Percentiles rank a stretch among this genome's conserved stretches.
phyloP scores from a whole-genome alignment of 1,139 yeast genomes.

The Protomyces macrosporus region DNA sequence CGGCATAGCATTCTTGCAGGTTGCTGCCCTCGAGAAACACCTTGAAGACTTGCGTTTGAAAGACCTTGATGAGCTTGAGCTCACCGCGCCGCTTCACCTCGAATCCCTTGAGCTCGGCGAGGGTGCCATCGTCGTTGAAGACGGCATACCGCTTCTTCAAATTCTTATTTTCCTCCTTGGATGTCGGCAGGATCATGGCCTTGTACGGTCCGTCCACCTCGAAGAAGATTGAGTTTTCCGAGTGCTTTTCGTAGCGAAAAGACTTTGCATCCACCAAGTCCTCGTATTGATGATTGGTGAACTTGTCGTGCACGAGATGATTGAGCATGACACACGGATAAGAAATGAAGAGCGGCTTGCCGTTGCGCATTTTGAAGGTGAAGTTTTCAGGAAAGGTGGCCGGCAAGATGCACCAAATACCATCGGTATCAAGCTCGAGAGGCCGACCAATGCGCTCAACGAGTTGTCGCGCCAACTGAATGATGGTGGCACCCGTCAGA shows the following conservation, averaged over 20 bases:
- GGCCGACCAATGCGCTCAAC: slow-evolving; percentile 97
- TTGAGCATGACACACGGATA: slow-evolving; percentile 97
- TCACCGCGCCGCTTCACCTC: slow-evolving; percentile 97
- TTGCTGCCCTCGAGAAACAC: slow-evolving; percentile 80
- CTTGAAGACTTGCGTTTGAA: slow-evolving; percentile 90
- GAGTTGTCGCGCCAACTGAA: slow-evolving; percentile 88
- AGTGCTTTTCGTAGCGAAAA: slow-evolving; percentile 64
- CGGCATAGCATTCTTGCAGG: slow-evolving; percentile 71
- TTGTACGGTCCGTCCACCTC: slow-evolving; percentile 98
- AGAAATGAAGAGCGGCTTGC: slow-evolving; percentile 70
- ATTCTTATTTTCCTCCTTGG: slow-evolving; percentile 96
- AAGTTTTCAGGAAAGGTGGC: slow-evolving; percentile 87
- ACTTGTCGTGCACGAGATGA: slow-evolving; percentile 80
- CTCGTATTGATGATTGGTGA: slow-evolving; percentile 93
- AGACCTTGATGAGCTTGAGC: slow-evolving; percentile 82
- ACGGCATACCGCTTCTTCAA: slow-evolving; percentile 95
- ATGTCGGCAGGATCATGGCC: slow-evolving; percentile 96
- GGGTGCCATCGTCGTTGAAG: slow-evolving; percentile 84
- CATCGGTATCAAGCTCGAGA: slow-evolving; percentile 94
- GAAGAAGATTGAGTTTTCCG: slow-evolving; percentile 92
- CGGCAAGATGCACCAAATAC: slow-evolving; percentile 98
- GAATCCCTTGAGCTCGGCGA: slow-evolving; percentile 95
- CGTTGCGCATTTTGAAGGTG: slow-evolving; percentile 63
- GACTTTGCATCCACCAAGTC: slow-evolving; percentile 65
- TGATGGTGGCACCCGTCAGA: slow-evolving; percentile 93